phyloP scores from a whole-genome alignment of 768 basidiomycete species.

The Boletus rufocinnamomeus region DNA sequence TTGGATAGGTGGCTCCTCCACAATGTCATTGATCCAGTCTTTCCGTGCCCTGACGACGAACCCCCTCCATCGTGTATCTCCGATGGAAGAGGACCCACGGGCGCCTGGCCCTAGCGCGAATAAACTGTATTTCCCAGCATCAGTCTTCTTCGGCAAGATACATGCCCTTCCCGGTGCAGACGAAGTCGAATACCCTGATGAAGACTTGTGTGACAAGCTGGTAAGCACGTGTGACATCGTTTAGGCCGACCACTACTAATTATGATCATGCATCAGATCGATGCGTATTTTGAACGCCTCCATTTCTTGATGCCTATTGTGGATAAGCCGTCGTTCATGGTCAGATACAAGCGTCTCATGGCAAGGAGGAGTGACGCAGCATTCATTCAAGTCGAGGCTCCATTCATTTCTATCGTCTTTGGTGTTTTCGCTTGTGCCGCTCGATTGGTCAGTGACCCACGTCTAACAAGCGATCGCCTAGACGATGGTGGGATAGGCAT shows the following conservation, averaged over 20 bases:
- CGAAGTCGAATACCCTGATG: constrained; percentile 84
- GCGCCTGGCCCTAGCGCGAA: constrained; percentile 79
- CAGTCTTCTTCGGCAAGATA: constrained; percentile 85
- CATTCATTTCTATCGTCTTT: constrained; percentile 82
- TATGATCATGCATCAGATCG: constrained; percentile 53
- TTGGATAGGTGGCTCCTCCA: constrained; percentile 91
- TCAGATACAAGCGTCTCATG: constrained; percentile 73
- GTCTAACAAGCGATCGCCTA: constrained; percentile 56
- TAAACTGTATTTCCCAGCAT: constrained; percentile 85
- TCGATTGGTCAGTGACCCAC: constrained; percentile 72
- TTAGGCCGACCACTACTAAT: constrained; percentile 22
- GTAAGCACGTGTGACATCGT: constrained; percentile 45
- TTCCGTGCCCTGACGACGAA: constrained; percentile 76
- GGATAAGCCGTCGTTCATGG: constrained; percentile 82
- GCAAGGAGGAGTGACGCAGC: constrained; percentile 56
- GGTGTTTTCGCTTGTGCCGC: constrained; percentile 91
- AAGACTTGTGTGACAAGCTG: constrained; percentile 84
- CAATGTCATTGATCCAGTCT: constrained; percentile 89
- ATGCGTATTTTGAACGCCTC: constrained; percentile 83
- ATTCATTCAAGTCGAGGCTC: constrained; percentile 60
- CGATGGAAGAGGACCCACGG: constrained; percentile 81
- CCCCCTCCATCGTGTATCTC: constrained; percentile 75
- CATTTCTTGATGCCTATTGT: constrained; percentile 89
- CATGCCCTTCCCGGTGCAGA: constrained; percentile 79
- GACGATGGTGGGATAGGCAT: constrained; percentile 88